Evolutionary conservation across 164 flowering plant genomes (phyloP).

Genomic region (Protea cynaroides): DNA sequence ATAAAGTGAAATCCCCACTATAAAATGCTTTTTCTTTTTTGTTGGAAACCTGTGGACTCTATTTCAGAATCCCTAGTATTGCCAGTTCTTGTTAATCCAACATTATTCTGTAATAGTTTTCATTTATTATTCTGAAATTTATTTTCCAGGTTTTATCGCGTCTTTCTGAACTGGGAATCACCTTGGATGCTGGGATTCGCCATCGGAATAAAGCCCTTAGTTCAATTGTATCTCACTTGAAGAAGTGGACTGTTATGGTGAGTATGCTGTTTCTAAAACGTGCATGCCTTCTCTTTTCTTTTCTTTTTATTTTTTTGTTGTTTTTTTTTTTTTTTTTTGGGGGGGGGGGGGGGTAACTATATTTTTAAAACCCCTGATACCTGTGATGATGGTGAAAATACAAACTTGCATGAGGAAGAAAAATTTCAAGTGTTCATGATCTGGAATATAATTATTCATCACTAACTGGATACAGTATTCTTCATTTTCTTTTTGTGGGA

Average conservation of each 20-base stretch:
- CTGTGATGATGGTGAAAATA: not conserved
- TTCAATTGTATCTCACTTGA: slow-evolving; percentile 55
- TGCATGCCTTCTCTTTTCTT: not conserved
- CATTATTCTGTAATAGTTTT: not conserved
- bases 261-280: slow-evolving; percentile 10
- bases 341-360: too few relatives aligned
- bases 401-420: not conserved
- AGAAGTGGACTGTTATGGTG: slow-evolving; percentile 78
- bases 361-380: not conserved
- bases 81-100: not conserved
- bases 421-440: not conserved
- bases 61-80: not conserved
- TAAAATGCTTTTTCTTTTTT: not conserved
- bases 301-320: not conserved
- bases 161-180: slow-evolving; percentile 80
- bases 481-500: too few relatives aligned
- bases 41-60: not conserved
- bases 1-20: too few relatives aligned
- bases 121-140: not conserved
- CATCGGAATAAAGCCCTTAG: slow-evolving; percentile 76
- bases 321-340: too few relatives aligned
- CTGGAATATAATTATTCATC: not conserved
- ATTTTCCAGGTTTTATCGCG: slow-evolving; percentile 68
- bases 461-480: not conserved
- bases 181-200: slow-evolving; percentile 84